A percentile compares a stretch with the other conserved stretches of the same genome.
phyloP scores from a whole-genome alignment of 768 basidiomycete species.

The Vishniacozyma victoriae region DNA sequence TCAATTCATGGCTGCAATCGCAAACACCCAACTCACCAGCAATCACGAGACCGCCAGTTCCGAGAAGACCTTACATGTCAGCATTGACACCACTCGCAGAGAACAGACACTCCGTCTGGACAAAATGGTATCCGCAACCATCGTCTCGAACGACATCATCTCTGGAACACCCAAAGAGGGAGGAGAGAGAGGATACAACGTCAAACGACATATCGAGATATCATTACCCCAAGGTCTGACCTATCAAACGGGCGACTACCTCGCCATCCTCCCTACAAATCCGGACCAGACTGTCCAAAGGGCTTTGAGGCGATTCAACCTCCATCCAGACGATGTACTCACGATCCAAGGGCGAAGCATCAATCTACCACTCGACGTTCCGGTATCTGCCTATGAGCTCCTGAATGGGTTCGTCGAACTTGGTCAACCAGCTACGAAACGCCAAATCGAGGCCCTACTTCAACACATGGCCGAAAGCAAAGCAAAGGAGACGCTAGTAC shows the following conservation, averaged over 20 bases:
- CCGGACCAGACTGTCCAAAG: constrained; percentile 13
- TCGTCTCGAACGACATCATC: not conserved
- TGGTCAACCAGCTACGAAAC: constrained; percentile 52
- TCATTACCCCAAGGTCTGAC: constrained; percentile 20
- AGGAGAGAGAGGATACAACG: no score
- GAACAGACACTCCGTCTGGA: not conserved
- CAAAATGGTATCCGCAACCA: not conserved
- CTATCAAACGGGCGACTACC: constrained; percentile 53
- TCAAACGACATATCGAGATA: constrained; percentile 14
- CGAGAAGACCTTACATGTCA: not conserved
- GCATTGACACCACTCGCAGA: not conserved
- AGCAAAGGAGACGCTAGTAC: not conserved
- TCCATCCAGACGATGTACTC: constrained; percentile 13
- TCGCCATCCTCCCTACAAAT: constrained; percentile 48
- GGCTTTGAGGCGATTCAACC: constrained; percentile 10
- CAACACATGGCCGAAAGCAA: constrained; percentile 47
- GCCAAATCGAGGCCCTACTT: constrained; percentile 48
- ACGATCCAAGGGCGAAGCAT: constrained; percentile 43
- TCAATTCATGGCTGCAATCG: not conserved
- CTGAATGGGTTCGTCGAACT: constrained; percentile 53
- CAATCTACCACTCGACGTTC: constrained; percentile 50
- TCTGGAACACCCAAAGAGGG: no score
- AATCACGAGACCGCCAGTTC: no score
- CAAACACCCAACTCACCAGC: no score
- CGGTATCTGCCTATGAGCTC: constrained; percentile 48